Evolutionary conservation across 2,329 filamentous ascomycete species (phyloP), one percentile per base, ranked within the genome.

Genomic region (Sclerotinia subarctica): DNA sequence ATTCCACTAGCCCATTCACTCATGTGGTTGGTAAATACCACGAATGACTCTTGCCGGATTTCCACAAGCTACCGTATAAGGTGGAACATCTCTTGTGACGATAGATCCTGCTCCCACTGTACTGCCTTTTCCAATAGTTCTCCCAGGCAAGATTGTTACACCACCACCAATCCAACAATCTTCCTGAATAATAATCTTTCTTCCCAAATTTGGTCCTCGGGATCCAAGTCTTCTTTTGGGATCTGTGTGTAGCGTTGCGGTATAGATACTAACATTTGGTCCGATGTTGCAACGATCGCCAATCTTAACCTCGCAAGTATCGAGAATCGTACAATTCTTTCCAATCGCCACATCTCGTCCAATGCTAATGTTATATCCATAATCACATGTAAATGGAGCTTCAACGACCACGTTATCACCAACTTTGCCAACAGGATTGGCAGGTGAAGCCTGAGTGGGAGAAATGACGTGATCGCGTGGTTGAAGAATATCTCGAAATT

Each of bases 331-430:
- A 78, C 94, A 97, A 75, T 92, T 91, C 67, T 91, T 86, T 24
- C 90, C 92, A 72, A 99, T 91, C 67, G 89, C 86, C 3, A 96
- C 92, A 71, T 95, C 89, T 73, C 94, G 90, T 17, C 92, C 94
- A 72, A 99, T 91, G 59, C 86, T 86, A 74, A 98, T 90, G 78
- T 99, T 98, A 81, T 97, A 98, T 0, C 95, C 95, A 76, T 97
- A 97, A 75, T 97, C 93, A 77, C 94, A 97, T 58, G 85, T 89
- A 78, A 99, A 98, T 0, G 94, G 94, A 3, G 91, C 88, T 75
- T 97, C 93, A 35, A 99, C 90, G 53, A 89, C 83, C 6, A 92
- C 90, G 67, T 90, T 87, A 21, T 88, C 85, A n/a, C 92, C 92
- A 6, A 95, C 85, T 32, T 83, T 85, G 67, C 86, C 91, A 67